Evolutionary conservation across 176 grass and related monocot species (phyloP), one percentile per base, ranked within the genome.

Genomic region (Chrysopogon serrulatus): DNA sequence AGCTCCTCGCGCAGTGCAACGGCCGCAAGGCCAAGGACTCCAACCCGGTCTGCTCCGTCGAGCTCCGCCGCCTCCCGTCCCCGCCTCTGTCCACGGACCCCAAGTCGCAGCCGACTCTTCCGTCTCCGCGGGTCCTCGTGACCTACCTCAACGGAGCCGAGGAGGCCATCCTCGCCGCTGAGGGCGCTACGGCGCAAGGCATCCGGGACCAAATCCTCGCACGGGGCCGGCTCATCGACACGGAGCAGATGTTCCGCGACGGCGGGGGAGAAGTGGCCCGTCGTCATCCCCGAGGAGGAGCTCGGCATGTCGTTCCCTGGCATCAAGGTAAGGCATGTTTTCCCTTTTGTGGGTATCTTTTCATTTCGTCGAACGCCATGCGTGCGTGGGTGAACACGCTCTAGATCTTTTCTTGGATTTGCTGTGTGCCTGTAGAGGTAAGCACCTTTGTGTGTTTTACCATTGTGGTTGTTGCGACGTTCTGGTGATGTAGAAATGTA

Each of bases 11-110:
- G 31, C 95, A 94, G 86, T 97, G 95, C 88, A 94, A 92, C 54
- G 88, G 86, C 42, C 95, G 95, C 73, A 92, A 94, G 90, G 95
- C 95, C 56, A 92, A 94, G 92, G 90, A 94, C 72, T 94, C 95
- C 37, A 97, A 97, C 78, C 95, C 90, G 3, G 60, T 90, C 43
- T 97, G 95, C 92, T 87, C 89, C 82, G 90, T 97, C 78, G 95
- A 97, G 86, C 90, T 97, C 47, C 95, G 93, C n/a, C 92, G 95
- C 62, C 92, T 92, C 43, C 83, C 95, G 4, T 82, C 86, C 2
- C 73, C 21, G 40, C 14, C 26, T 4, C 42, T 24, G 1, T 10
- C 15, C 9, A 28, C 53, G 23, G 87, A 73, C 21, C 63, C 86
- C 82, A 83, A 56, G 33, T 17, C 41, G 32, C 49, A n/a, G 33